Percentiles rank a stretch among this genome's conserved stretches.
Evolutionary conservation across 371 early-diverging fungal genomes (phyloP).

Genomic region (Actinomortierella ambigua): DNA sequence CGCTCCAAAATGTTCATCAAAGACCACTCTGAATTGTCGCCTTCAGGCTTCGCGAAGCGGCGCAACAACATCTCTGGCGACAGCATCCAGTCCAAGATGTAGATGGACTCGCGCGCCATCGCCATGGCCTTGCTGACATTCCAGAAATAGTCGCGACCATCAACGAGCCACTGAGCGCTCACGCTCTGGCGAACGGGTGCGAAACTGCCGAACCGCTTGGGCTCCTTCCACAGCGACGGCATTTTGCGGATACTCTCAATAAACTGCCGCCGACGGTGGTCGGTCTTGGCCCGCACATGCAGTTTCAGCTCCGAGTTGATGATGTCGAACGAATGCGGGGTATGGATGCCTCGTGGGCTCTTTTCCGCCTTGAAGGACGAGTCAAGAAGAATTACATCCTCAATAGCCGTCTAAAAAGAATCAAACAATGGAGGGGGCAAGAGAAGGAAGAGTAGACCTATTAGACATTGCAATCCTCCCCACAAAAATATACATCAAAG

Average conservation of each 20-base stretch:
- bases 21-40: slow-evolving; percentile 28
- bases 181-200: slow-evolving; percentile 76
- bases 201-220: slow-evolving; percentile 75
- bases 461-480: no score
- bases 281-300: slow-evolving; percentile 41
- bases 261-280: slow-evolving; percentile 42
- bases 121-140: slow-evolving; percentile 82
- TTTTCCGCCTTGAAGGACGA: slow-evolving; percentile 39
- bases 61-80: slow-evolving; percentile 73
- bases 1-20: slow-evolving; percentile 25
- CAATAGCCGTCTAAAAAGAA: slow-evolving; percentile 36
- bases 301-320: slow-evolving; percentile 41
- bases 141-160: slow-evolving; percentile 86
- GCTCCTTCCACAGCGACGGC: slow-evolving; percentile 42
- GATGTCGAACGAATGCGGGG: slow-evolving; percentile 43
- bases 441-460: background rate
- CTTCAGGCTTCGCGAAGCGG: slow-evolving; percentile 15
- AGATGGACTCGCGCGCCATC: slow-evolving; percentile 77
- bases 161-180: slow-evolving; percentile 76
- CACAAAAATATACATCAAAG: background rate
- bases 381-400: slow-evolving; percentile 44
- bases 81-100: slow-evolving; percentile 94
- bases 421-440: background rate
- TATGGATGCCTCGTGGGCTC: slow-evolving; percentile 37
- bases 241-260: slow-evolving; percentile 45